Conservation (phyloP, 345 rosid genomes). For the Dipteronia sinensis region DNA sequence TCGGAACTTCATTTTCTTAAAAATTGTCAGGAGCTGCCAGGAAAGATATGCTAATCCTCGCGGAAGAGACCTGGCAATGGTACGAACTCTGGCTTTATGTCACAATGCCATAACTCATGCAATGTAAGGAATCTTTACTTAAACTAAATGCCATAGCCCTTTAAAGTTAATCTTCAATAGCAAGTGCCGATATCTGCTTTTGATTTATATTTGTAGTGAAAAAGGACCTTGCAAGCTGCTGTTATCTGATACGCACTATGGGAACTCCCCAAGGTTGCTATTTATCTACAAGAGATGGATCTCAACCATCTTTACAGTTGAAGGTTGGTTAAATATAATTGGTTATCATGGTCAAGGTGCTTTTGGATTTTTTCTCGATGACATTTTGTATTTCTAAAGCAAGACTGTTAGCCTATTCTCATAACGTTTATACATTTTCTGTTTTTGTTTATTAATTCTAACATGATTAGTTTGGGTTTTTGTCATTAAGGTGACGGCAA, state of each 20-base stretch:
- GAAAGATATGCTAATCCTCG: conserved; percentile 65
- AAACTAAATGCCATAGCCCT: neutral
- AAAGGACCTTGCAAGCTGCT: conserved; percentile 52
- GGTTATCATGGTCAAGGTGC: neutral
- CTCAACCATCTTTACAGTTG: conserved; percentile 49
- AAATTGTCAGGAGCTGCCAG: conserved; percentile 47
- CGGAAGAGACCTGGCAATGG: conserved; percentile 84
- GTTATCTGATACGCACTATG: conserved; percentile 68
- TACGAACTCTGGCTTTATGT: conserved; percentile 72
- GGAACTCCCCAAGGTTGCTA: conserved; percentile 68
- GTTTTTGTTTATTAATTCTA: neutral
- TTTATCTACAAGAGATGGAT: conserved; percentile 85
- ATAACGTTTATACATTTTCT: neutral
- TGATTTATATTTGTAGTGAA: conserved; percentile 32
- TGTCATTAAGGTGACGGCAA: conserved; percentile 57
- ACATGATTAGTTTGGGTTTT: neutral
- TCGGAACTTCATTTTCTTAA: neutral
- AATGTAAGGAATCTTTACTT: conserved; percentile 44
- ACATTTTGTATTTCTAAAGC: neutral
- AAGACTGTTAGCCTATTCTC: conserved; percentile 1
- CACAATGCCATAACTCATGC: conserved; percentile 65
- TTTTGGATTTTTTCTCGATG: neutral
- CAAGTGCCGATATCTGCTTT: neutral
- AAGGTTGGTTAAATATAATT: conserved; percentile 43
- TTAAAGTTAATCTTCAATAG: neutral